Base-by-base conservation (phyloP, 495 filamentous ascomycete species). In the Lasiosphaeria ovina region DNA sequence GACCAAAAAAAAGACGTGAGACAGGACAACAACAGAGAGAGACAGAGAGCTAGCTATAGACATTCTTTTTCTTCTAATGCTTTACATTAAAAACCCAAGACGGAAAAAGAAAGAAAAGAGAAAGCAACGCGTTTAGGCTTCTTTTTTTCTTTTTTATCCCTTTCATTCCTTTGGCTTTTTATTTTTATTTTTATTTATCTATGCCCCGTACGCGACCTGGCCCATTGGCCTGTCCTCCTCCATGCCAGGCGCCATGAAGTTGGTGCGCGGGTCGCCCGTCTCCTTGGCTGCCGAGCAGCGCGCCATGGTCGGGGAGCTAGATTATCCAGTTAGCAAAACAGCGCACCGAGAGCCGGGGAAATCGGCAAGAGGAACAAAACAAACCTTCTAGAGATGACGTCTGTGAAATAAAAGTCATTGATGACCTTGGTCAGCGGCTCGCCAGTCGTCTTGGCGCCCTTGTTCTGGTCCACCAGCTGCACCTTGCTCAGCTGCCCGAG, bases 401-500 rank as follows among this genome's bases (percentile, higher is more conserved):
- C 94, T 61, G 94, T 98, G 72, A 98, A 97, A 78, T 89, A 98
- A 76, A 98, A 98, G 74, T 98, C 90, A 65, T 96, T 85, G 63
- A 98, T 89, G 34, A 89, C 85, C 76, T 86, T 89, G 79, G 84
- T 89, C 71, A 98, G 81, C 3, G 88, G 85, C 68, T 81, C 74
- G 2, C 82, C 84, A 11, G 76, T 88, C 4, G 83, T 56, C 72
- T 91, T 87, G 14, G 82, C 70, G 9, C 91, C 92, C 83, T 92
- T 96, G 79, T 98, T 97, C 71, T 94, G 90, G 67, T 97, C 95
- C 52, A 96, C 88, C 60, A 98, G 78, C 75, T 97, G 93, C 58
- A 93, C 85, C 81, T 92, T 97, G 80, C 86, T 89, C 68, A 96
- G 75, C 54, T 84, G 77, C 66, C 77, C 74, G 56, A 96, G 66